Base-by-base conservation (phyloP, 495 filamentous ascomycete genomes). In the Penicillium mononematosum region DNA sequence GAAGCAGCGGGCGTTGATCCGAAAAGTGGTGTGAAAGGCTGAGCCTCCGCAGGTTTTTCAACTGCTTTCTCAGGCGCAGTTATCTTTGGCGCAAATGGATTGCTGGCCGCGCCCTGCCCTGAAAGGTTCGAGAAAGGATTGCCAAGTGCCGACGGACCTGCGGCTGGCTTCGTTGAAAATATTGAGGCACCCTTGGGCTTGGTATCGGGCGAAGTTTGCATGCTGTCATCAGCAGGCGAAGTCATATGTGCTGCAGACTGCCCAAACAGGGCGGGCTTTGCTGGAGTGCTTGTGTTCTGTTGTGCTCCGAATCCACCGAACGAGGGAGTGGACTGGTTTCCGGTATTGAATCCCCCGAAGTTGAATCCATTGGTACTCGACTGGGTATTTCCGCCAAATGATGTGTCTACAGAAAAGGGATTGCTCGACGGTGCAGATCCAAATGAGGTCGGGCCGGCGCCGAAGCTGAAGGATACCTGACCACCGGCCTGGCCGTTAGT, bases 181-280 rank as follows among this genome's bases (percentile, higher is more conserved):
- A 54, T 44, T 5, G 69, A 45, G 16, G 56, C 53, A 3, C 63
- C 49, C 6, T 65, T 68, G 34, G 62, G 59, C 54, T 78, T 77
- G 16, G 65, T 56, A 38, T 77, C 76, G 8, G 73, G 73, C 5
- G 74, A 78, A 20, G 66, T 77, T 58, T 76, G 73, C 76, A 78
- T 78, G 14, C 70, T 74, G 34, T 78, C 75, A 27, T 59, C 58
- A 14, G 58, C 60, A 46, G 68, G 55, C 19, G 63, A 63, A 27
- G 60, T 51, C 38, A 62, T 59, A 48, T 55, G 54, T 20, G 64
- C 24, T 53, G 20, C 44, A 31, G 62, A 49, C 48, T 68, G 67
- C 19, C 63, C 65, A 48, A 72, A 68, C 20, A 68, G 22, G 55
- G 55, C 24, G 46, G 36, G 36, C 56, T 32, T 51, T n/a, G 54